Conservation (phyloP, 2,329 filamentous ascomycete species). For the Phyllosticta citribraziliensis region DNA sequence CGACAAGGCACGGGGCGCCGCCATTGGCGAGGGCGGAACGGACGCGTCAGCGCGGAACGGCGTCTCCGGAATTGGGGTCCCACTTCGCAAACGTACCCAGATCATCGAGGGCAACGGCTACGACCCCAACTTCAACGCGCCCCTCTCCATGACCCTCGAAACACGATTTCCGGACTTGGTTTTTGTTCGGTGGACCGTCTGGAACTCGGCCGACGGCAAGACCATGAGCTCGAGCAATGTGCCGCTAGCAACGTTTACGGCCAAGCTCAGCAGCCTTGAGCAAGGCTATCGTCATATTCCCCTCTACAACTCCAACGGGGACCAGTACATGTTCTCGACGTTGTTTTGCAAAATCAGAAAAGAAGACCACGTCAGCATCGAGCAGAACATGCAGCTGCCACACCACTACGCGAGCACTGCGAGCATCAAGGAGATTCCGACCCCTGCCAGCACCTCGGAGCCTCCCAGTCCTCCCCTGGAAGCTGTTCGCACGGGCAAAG, state of each 20-base stretch:
- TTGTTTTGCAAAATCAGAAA: conserved; percentile 82
- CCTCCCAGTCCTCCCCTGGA: conserved; percentile 23
- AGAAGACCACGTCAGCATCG: conserved; percentile 38
- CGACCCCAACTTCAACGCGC: conserved; percentile 77
- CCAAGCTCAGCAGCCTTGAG: conserved; percentile 80
- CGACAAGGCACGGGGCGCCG: conserved; percentile 70
- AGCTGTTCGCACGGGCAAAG: conserved; percentile 16
- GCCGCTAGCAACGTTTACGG: conserved; percentile 79
- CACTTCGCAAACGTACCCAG: conserved; percentile 68
- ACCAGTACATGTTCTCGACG: conserved; percentile 90
- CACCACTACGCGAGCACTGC: conserved; percentile 5
- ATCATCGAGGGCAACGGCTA: conserved; percentile 85
- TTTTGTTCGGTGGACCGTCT: conserved; percentile 88
- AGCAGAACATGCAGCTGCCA: conserved; percentile 14
- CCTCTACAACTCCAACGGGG: conserved; percentile 76
- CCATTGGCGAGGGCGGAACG: conserved; percentile 55
- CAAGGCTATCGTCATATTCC: conserved; percentile 90
- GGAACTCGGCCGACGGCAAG: conserved; percentile 63
- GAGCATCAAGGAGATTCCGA: conserved; percentile 12
- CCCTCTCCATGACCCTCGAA: conserved; percentile 69
- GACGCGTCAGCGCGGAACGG: conserved; percentile 56
- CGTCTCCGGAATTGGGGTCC: conserved; percentile 57
- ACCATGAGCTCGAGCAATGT: conserved; percentile 51
- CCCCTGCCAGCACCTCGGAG: conserved; percentile 17
- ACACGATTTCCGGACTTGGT: conserved; percentile 93